Evolutionary conservation across 768 basidiomycete genomes (phyloP), one percentile per base, ranked within the genome.

Genomic region (Lactarius tabidus): DNA sequence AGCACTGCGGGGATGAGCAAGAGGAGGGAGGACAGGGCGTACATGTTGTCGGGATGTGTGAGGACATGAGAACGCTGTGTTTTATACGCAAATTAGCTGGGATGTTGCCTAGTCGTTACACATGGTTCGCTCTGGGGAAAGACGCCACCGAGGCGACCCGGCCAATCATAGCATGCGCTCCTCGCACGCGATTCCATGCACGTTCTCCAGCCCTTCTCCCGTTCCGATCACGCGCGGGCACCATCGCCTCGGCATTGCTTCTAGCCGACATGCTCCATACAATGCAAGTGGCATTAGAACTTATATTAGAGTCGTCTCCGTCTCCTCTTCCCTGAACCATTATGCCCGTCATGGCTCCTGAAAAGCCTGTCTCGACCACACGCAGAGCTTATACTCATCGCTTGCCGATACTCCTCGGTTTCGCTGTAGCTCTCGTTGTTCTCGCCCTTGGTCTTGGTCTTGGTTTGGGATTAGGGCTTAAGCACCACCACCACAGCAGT

Each of bases 391-490:
- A 33, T 33, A 2, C 14, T 5, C 38, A 38, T 38, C 38, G 14
- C 1, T 15, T 38, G 10, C 15, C 10, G 38, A 38, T 38, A 38
- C 38, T 38, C 33, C 33, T 20, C 10, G 17, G n/a, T 48, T 41
- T 43, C 41, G 20, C 6, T 41, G n/a, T 12, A 29, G 12, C 41
- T 3, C 28, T 59, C 39, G 23, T 31, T 36, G 45, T 69, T 23
- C 67, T 73, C 2, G 68, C 48, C 2, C 67, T 75, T 18, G 71
- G 53, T 2, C 73, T 75, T 7, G 74, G 71, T 6, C 71, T 74
- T 18, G 71, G 71, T 2, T 65, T 75, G 14, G 71, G 72, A 1
- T 65, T 74, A 6, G 57, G 68, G 29, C 54, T 64, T 6, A 61
- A 62, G 59, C 57, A 67, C 57, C 29, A 59, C 60, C 59, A 48